Conservation (phyloP, 495 filamentous ascomycete species). For the Hypoxylon cercidicola region DNA sequence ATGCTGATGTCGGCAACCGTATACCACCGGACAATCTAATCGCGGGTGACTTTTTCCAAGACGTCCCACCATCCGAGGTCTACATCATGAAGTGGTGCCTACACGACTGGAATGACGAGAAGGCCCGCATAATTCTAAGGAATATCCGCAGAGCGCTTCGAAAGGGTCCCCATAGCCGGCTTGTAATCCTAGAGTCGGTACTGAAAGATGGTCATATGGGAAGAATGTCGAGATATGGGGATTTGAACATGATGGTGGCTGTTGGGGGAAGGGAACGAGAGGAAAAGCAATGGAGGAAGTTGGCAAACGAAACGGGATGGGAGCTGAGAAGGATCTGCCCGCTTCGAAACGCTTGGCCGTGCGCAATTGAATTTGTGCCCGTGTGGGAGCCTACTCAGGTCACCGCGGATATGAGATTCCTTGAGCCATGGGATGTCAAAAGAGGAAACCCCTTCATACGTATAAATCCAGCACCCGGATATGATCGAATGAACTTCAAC, state of each 20-base stretch:
- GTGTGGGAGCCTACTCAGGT: constrained; percentile 18
- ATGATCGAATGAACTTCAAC: too few species aligned
- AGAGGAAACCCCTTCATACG: constrained; percentile 26
- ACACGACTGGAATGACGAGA: constrained; percentile 46
- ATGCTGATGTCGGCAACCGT: constrained; percentile 11
- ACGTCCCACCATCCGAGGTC: constrained; percentile 33
- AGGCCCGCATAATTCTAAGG: constrained; percentile 33
- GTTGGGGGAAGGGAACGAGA: constrained; percentile 20
- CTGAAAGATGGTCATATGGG: constrained; percentile 28
- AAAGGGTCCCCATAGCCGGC: constrained; percentile 12
- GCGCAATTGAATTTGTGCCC: constrained; percentile 38
- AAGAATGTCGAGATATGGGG: constrained; percentile 24
- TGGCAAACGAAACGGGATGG: constrained; percentile 24
- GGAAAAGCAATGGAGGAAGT: constrained; percentile 17
- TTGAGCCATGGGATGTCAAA: constrained; percentile 18
- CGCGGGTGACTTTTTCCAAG: constrained; percentile 44
- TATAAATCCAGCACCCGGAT: constrained; percentile 4
- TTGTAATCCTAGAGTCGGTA: constrained; percentile 45
- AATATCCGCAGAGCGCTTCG: constrained; percentile 24
- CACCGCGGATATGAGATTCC: constrained; percentile 17
- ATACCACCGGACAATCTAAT: constrained; percentile 15
- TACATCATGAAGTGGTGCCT: constrained; percentile 49
- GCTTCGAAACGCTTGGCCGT: constrained; percentile 36
- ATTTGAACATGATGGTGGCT: constrained; percentile 38
- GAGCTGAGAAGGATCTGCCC: constrained; percentile 24